Percentiles rank a stretch among this genome's conserved stretches.
phyloP scores from a whole-genome alignment of 306 rosid species.

The Lathyrus aphaca region DNA sequence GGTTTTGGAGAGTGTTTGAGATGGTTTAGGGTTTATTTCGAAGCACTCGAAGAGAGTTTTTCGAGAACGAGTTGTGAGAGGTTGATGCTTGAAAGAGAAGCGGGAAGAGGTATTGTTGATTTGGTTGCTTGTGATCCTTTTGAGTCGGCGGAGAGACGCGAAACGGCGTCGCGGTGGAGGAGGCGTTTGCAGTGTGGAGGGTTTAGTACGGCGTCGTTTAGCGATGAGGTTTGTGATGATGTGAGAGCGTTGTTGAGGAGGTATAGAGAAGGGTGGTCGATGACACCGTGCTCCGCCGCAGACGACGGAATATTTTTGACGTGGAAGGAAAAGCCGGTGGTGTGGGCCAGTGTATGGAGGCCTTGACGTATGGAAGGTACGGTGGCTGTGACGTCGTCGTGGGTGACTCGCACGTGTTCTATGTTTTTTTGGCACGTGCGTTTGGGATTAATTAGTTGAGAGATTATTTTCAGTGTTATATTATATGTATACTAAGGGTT shows the following conservation, averaged over 20 bases:
- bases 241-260: slow-evolving; percentile 83
- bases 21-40: slow-evolving; percentile 96
- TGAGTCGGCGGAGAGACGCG: slow-evolving; percentile 73
- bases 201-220: slow-evolving; percentile 55
- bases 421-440: slow-evolving; percentile 58
- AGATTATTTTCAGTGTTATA: neutral
- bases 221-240: slow-evolving; percentile 89
- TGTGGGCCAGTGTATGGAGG: slow-evolving; percentile 96
- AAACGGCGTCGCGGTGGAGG: slow-evolving; percentile 69
- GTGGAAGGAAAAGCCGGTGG: slow-evolving; percentile 90
- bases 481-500: neutral
- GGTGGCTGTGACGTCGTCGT: neutral
- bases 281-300: slow-evolving; percentile 62
- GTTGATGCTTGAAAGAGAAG: slow-evolving; percentile 71
- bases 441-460: slow-evolving; percentile 18
- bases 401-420: slow-evolving; percentile 55
- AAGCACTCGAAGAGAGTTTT: slow-evolving; percentile 79
- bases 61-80: slow-evolving; percentile 67
- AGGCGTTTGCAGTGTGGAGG: slow-evolving; percentile 63
- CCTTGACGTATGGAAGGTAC: slow-evolving; percentile 42
- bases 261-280: slow-evolving; percentile 90
- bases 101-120: slow-evolving; percentile 82
- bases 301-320: slow-evolving; percentile 75
- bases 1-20: slow-evolving; percentile 72
- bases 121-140: slow-evolving; percentile 59